These are phyloP conservation scores for Penicillium antarcticum DNA, from an alignment of 495 filamentous ascomycete genomes.

Conservation along the genomic window DNA sequence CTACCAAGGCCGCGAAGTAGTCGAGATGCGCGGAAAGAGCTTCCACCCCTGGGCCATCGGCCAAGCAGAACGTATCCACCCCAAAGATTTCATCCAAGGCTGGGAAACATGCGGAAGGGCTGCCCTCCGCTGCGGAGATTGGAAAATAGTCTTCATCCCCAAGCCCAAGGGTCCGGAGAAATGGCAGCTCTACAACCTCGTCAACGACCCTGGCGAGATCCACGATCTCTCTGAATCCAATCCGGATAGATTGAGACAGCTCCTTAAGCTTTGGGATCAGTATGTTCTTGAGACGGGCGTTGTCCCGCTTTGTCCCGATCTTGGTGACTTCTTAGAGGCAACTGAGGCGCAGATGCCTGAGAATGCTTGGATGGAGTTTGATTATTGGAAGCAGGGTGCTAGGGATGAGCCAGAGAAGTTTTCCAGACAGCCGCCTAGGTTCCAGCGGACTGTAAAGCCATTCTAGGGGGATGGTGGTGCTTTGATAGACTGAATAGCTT, in stretches of 20 bases:
- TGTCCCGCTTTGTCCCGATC: slow-evolving; percentile 40
- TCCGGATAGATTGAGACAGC: slow-evolving; percentile 49
- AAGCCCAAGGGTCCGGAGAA: slow-evolving; percentile 46
- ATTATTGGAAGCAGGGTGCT: slow-evolving; percentile 64
- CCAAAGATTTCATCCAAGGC: slow-evolving; percentile 44
- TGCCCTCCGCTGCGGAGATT: slow-evolving; percentile 44
- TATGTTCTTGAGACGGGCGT: slow-evolving; percentile 61
- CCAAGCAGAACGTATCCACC: slow-evolving; percentile 36
- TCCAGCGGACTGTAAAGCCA: slow-evolving; percentile 49
- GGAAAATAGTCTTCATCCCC: slow-evolving; percentile 50
- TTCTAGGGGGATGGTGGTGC: slow-evolving; percentile 19
- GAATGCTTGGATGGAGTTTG: slow-evolving; percentile 67
- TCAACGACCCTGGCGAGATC: slow-evolving; percentile 49
- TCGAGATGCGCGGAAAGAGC: slow-evolving; percentile 54
- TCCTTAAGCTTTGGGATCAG: slow-evolving; percentile 54
- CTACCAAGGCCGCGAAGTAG: slow-evolving; percentile 56
- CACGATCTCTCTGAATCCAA: slow-evolving; percentile 56
- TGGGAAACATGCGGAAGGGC: slow-evolving; percentile 48
- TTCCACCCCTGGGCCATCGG: slow-evolving; percentile 42
- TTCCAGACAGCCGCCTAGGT: slow-evolving; percentile 46
- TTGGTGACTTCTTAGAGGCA: slow-evolving; percentile 48
- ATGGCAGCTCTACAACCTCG: slow-evolving; percentile 49
- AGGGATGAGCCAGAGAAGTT: slow-evolving; percentile 55
- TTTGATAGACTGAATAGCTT: neutral
- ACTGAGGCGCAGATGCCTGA: slow-evolving; percentile 66